Conservation (phyloP, 495 filamentous ascomycete genomes). For the Annulohypoxylon moriforme region DNA sequence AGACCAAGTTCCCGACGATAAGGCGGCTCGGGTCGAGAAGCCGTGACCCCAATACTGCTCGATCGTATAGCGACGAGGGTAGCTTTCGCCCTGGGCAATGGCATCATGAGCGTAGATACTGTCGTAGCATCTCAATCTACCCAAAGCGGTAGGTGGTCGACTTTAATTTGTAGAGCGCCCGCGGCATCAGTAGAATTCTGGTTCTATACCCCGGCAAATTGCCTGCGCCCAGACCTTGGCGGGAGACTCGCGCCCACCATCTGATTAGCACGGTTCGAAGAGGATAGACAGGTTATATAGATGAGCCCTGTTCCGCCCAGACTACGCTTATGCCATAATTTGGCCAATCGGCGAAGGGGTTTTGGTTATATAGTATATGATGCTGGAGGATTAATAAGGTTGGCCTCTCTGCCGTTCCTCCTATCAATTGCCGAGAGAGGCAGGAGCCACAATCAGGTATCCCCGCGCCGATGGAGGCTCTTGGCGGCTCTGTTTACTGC, state of each 20-base stretch:
- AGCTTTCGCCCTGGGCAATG: slow-evolving; percentile 24
- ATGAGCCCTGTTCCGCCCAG: slow-evolving; percentile 34
- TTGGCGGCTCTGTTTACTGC: slow-evolving; percentile 35
- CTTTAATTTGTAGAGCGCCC: slow-evolving; percentile 38
- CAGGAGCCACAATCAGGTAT: slow-evolving; percentile 32
- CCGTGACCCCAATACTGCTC: slow-evolving; percentile 22
- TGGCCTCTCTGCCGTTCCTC: slow-evolving; percentile 24
- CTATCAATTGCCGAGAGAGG: slow-evolving; percentile 47
- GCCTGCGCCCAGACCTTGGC: slow-evolving; percentile 43
- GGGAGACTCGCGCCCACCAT: slow-evolving; percentile 22
- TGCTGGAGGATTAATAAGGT: slow-evolving; percentile 33
- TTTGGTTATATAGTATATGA: slow-evolving; percentile 26
- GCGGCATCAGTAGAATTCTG: slow-evolving; percentile 38
- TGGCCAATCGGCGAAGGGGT: slow-evolving; percentile 20
- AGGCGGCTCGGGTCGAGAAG: slow-evolving; percentile 37
- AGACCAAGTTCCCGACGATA: slow-evolving; percentile 8
- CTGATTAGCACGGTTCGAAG: slow-evolving; percentile 26
- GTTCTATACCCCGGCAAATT: slow-evolving; percentile 34
- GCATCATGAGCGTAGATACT: slow-evolving; percentile 47
- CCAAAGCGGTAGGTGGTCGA: slow-evolving; percentile 42
- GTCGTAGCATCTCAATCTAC: slow-evolving; percentile 46
- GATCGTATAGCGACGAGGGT: slow-evolving; percentile 39
- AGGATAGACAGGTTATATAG: slow-evolving; percentile 20
- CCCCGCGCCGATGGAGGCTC: slow-evolving; percentile 41
- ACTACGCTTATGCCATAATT: neutral